Conservation (phyloP, 768 basidiomycete species). For the Boletus sp. region DNA sequence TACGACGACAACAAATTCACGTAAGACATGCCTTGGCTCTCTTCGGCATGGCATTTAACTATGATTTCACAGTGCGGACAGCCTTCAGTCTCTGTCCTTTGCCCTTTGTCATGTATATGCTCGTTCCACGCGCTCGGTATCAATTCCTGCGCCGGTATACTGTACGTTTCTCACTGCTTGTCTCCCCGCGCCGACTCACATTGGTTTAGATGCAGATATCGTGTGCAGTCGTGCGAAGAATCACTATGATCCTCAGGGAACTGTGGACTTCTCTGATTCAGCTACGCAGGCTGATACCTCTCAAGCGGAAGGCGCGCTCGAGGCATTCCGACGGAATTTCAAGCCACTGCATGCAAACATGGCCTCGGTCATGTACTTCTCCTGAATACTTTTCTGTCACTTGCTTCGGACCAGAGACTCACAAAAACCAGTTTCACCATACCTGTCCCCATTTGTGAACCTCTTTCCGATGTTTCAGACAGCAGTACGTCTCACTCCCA, state of each 20-base stretch:
- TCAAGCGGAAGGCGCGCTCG: conserved; percentile 41
- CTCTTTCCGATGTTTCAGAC: neutral
- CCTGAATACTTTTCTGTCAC: conserved; percentile 22
- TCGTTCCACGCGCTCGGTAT: conserved; percentile 75
- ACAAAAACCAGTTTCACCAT: neutral
- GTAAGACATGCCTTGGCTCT: conserved; percentile 29
- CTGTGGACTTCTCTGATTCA: conserved; percentile 58
- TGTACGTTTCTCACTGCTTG: conserved; percentile 43
- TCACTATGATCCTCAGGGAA: conserved; percentile 67
- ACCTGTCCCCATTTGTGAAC: neutral
- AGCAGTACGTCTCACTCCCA: neutral
- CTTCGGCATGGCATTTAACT: conserved; percentile 4
- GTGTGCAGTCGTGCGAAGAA: conserved; percentile 77
- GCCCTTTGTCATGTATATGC: conserved; percentile 82
- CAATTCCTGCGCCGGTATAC: conserved; percentile 80
- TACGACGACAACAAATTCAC: conserved; percentile 59
- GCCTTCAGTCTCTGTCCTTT: conserved; percentile 68
- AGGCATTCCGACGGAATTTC: conserved; percentile 52
- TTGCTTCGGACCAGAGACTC: neutral
- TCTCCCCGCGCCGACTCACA: neutral
- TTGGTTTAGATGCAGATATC: conserved; percentile 64
- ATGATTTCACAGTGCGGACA: conserved; percentile 48
- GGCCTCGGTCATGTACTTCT: conserved; percentile 59
- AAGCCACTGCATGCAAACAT: conserved; percentile 54
- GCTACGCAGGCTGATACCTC: conserved; percentile 47